These are phyloP conservation scores for Podaxis carcinomalis DNA, from an alignment of 768 basidiomycete genomes.

Conservation along the genomic window DNA sequence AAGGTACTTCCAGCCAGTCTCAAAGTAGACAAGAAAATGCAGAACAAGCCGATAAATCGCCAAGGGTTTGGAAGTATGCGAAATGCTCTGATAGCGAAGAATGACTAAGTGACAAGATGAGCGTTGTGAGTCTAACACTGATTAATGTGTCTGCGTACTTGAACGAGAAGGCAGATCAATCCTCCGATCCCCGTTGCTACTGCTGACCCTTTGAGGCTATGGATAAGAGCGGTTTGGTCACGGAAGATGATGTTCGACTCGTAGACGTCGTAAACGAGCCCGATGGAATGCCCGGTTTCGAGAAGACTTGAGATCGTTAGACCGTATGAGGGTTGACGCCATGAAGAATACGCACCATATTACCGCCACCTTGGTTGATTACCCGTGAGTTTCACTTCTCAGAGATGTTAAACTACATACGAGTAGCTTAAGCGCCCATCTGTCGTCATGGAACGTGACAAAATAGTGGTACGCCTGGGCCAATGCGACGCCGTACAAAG, in stretches of 20 bases:
- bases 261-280: constrained; percentile 17
- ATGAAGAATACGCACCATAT: neutral
- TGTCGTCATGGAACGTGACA: constrained; percentile 19
- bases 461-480: constrained; percentile 20
- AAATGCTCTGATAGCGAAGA: constrained; percentile 8
- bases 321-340: neutral
- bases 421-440: constrained; percentile 14
- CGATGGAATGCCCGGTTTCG: constrained; percentile 20
- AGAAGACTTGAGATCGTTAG: constrained; percentile 12
- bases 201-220: constrained; percentile 11
- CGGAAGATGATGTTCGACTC: constrained; percentile 15
- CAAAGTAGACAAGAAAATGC: neutral
- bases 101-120: neutral
- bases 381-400: neutral
- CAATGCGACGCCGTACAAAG: constrained; percentile 24
- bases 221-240: constrained; percentile 2
- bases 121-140: too few relatives aligned
- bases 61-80: constrained; percentile 8
- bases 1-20: neutral
- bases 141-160: too few relatives aligned
- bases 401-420: constrained; percentile 13
- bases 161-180: neutral
- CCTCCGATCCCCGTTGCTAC: constrained; percentile 11
- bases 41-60: constrained; percentile 5
- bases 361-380: neutral